Conservation (phyloP, 306 rosid genomes). For the Cucurbita ficifolia region DNA sequence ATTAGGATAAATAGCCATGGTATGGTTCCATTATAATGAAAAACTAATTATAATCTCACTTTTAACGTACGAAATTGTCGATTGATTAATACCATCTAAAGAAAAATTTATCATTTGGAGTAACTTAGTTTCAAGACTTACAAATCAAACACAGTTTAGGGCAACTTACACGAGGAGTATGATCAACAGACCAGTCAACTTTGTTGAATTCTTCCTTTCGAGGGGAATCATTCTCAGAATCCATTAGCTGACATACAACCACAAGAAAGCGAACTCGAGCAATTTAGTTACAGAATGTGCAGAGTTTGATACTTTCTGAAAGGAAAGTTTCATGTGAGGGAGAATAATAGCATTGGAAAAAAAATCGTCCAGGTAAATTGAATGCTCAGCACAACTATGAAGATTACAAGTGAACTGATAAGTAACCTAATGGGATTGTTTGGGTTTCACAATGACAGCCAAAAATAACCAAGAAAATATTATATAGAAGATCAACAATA, state of each 20-base stretch:
- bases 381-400: not conserved
- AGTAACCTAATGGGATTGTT: not conserved
- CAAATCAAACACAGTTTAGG: not conserved
- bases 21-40: not conserved
- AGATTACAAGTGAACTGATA: not conserved
- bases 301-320: not conserved
- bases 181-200: slow-evolving; percentile 67
- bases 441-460: not conserved
- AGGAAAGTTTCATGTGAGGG: not conserved
- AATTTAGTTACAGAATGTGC: slow-evolving; percentile 5
- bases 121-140: not conserved
- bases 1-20: not conserved
- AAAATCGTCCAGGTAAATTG: not conserved
- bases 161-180: slow-evolving; percentile 56
- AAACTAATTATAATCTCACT: not conserved
- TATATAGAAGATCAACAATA: not conserved
- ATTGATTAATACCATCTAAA: not conserved
- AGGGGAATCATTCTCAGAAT: slow-evolving; percentile 21
- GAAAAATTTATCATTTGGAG: not conserved
- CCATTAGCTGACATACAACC: slow-evolving; percentile 36
- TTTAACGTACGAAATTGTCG: not conserved
- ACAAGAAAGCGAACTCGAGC: slow-evolving; percentile 10
- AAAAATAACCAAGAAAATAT: not conserved
- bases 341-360: not conserved
- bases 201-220: slow-evolving; percentile 69